phyloP scores from a whole-genome alignment of 106 monocot species.

The Vanilla planifolia region DNA sequence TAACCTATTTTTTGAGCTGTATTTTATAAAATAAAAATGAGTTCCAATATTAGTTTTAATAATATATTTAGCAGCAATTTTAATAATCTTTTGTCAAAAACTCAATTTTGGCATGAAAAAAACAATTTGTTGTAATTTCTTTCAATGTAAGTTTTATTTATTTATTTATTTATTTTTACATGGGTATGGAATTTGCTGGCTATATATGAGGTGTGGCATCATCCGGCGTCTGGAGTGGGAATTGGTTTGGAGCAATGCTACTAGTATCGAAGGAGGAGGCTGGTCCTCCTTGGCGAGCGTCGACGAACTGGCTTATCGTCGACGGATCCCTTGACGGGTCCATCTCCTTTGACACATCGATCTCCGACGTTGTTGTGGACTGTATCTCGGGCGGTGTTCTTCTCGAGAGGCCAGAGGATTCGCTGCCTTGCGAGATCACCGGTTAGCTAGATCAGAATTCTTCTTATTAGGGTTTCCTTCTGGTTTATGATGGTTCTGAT shows the following conservation, averaged over 20 bases:
- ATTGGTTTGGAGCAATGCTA: not conserved
- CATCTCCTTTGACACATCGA: constrained; percentile 2
- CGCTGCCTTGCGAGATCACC: constrained; percentile 8
- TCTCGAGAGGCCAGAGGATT: constrained; percentile 4
- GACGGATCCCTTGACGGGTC: constrained; percentile 8
- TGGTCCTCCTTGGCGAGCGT: not conserved
- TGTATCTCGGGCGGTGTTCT: constrained; percentile 1
- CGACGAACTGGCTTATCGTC: constrained; percentile 10
- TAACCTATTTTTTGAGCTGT: no score
- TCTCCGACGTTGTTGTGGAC: not conserved
- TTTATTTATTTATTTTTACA: no score
- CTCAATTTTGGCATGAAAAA: no score
- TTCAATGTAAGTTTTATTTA: no score
- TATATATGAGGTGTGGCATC: no score
- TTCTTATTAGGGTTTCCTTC: not conserved
- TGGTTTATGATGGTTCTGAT: not conserved
- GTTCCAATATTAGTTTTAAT: no score
- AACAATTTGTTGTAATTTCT: no score
- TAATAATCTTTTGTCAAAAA: no score
- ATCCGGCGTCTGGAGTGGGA: not conserved
- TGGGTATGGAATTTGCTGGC: no score
- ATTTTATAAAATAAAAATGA: no score
- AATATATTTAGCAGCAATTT: no score
- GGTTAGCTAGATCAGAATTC: not conserved
- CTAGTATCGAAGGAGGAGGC: not conserved